Base-by-base conservation (phyloP, 768 basidiomycete species). In the Amanita brunnescens region DNA sequence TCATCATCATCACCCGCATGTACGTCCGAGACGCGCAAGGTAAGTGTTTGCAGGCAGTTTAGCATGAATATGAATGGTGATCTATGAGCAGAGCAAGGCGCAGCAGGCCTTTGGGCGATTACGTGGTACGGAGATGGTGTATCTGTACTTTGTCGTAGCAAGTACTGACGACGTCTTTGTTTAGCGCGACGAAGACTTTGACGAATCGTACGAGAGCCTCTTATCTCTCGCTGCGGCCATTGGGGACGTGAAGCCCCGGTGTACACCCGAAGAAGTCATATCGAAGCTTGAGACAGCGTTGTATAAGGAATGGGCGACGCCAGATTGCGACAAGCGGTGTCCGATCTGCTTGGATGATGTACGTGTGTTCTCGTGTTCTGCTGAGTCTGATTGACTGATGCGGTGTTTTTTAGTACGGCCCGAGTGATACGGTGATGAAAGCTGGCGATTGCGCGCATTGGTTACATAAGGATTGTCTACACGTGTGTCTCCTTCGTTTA, bases 121-220 rank as follows among this genome's bases (percentile, higher is more conserved):
- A 71, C 47, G 62, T 88, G 64, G 84, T 85, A 54, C 29, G 79
- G 69, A 42, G 39, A 41, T 26, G 37, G 3, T 39, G 32, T 56
- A 33, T 29, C 37, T 20, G 37, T 44, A 49, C 13, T n/a, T n/a
- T n/a, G n/a, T n/a, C n/a, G n/a, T n/a, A 16, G 33, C 10, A 10
- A n/a, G 23, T 16, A 30, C 12, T 52, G 49, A 51, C 52, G 30
- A 38, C 10, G 42, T 20, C 51, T 48, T n/a, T n/a, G 51, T 54
- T n/a, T 57, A 86, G 85, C 78, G 80, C 47, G 87, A 89, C 53
- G 85, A 89, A 59, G 75, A 87, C 55, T 83, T 87, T 61, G 85
- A 88, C 55, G 64, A 73, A 5, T 89, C 87, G 1, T 90, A 89
- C 58, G 88, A 91, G 62, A 77, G 70, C 34, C 63, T 89, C 47